These are phyloP conservation scores for Neopestalotiopsis sp. DNA, from an alignment of 2,329 filamentous ascomycete genomes.

Conservation along the genomic window DNA sequence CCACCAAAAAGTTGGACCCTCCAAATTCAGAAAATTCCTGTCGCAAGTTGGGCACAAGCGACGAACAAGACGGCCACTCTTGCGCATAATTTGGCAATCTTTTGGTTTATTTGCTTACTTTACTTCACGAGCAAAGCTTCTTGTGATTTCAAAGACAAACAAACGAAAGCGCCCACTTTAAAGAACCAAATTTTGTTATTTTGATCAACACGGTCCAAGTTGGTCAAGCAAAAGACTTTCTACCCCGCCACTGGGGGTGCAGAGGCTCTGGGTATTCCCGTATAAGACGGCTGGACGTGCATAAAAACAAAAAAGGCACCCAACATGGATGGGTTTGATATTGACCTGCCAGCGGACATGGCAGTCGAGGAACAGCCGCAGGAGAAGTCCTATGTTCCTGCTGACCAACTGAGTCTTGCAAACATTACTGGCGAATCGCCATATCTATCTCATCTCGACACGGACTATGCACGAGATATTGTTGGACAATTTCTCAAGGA, in stretches of 20 bases:
- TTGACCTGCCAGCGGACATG: conserved; percentile 12
- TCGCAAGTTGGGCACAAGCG: not conserved
- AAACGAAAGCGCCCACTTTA: no score
- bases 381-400: conserved; percentile 3
- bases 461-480: conserved; percentile 21
- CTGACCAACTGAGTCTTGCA: conserved; percentile 13
- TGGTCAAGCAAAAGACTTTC: not conserved
- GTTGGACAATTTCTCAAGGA: conserved; percentile 25
- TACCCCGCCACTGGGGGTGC: conserved; percentile 4
- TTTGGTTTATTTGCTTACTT: no score
- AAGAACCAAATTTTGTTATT: no score
- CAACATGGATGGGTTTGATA: conserved; percentile 12
- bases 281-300: conserved; percentile 6
- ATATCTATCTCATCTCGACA: conserved; percentile 26
- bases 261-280: not conserved
- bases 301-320: not conserved
- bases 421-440: conserved; percentile 21
- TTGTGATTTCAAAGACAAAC: no score
- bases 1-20: conserved; percentile 16
- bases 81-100: not conserved
- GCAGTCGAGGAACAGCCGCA: not conserved
- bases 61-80: not conserved
- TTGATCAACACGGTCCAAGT: no score
- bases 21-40: conserved; percentile 12
- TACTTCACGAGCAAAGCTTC: no score